phyloP scores from a whole-genome alignment of 257 asterid species.

The Capsicum baccatum region DNA sequence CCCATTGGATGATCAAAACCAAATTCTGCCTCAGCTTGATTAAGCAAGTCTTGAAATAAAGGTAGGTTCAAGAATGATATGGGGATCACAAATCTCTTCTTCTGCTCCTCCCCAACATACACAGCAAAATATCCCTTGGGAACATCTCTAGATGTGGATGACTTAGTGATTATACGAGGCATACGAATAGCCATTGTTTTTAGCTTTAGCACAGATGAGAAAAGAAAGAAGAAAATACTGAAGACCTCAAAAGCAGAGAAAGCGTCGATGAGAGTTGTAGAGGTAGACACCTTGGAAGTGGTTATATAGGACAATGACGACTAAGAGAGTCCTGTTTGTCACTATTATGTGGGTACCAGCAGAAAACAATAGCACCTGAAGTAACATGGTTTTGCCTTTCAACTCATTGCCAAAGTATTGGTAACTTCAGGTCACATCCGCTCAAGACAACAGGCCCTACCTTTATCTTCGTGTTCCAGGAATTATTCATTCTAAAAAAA shows the following conservation, averaged over 20 bases:
- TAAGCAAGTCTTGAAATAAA: not conserved
- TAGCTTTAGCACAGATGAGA: not conserved
- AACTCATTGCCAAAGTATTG: constrained; percentile 16
- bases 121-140: constrained; percentile 64
- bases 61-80: not conserved
- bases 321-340: not conserved
- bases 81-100: constrained; percentile 50
- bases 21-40: constrained; percentile 7
- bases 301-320: not conserved
- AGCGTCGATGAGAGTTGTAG: not conserved
- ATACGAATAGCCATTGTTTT: constrained; percentile 18
- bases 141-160: constrained; percentile 23
- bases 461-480: not conserved
- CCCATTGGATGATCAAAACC: constrained; percentile 24
- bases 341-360: not conserved
- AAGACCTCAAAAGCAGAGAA: not conserved
- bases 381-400: constrained; percentile 26
- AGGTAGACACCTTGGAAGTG: not conserved
- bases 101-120: constrained; percentile 51
- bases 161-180: constrained; percentile 5
- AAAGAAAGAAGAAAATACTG: not conserved
- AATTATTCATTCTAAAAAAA: not conserved
- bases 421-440: not conserved
- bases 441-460: not conserved
- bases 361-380: not conserved